These are phyloP conservation scores for Pichia sorboxylosa DNA, from an alignment of 1,139 yeast species.

Conservation along the genomic window DNA sequence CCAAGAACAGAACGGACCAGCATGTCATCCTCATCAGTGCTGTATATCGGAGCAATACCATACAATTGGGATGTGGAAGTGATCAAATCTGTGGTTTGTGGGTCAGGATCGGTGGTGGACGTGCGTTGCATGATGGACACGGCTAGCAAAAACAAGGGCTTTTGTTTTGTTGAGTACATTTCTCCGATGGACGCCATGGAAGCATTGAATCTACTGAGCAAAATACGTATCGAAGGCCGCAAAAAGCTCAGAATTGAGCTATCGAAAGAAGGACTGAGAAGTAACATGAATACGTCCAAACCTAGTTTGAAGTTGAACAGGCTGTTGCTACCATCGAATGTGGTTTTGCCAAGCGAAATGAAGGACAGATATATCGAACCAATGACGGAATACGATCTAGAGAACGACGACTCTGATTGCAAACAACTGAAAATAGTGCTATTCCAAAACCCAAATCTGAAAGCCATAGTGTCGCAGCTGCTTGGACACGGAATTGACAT, in stretches of 20 bases:
- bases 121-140: conserved; percentile 52
- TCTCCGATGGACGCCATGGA: conserved; percentile 39
- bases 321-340: conserved; percentile 39
- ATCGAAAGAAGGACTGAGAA: conserved; percentile 48
- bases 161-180: conserved; percentile 49
- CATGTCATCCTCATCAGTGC: conserved; percentile 24
- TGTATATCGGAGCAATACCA: conserved; percentile 54
- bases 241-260: conserved; percentile 42
- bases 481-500: conserved; percentile 24
- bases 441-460: conserved; percentile 19
- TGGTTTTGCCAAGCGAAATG: conserved; percentile 44
- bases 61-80: conserved; percentile 52
- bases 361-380: no score
- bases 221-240: conserved; percentile 33
- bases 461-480: conserved; percentile 24
- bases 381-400: not conserved
- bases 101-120: conserved; percentile 51
- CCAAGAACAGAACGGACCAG: no score
- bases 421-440: not conserved
- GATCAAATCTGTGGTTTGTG: conserved; percentile 48
- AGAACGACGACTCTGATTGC: not conserved
- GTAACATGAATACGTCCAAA: conserved; percentile 28
- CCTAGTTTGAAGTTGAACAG: conserved; percentile 33
- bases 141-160: conserved; percentile 54
- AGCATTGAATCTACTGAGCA: conserved; percentile 34